A percentile compares a stretch with the other conserved stretches of the same genome.
phyloP scores from a whole-genome alignment of 2,329 filamentous ascomycete genomes.

The Neofusicoccum ribis region DNA sequence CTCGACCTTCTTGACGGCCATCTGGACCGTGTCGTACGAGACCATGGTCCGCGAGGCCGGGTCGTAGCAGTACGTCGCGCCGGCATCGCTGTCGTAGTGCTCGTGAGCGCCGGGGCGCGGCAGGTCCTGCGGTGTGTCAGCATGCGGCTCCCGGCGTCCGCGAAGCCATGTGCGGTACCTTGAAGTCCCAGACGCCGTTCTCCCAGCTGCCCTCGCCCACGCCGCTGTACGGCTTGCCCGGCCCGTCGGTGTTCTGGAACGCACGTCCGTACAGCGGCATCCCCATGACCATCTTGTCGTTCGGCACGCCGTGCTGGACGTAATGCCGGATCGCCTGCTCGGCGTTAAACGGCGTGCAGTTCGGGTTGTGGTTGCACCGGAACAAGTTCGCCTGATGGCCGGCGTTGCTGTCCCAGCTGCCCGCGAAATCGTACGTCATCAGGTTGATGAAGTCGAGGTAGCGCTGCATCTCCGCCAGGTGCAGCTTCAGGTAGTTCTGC shows the following conservation, averaged over 20 bases:
- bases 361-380: conserved; percentile 56
- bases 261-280: conserved; percentile 91
- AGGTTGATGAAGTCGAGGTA: conserved; percentile 53
- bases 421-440: conserved; percentile 62
- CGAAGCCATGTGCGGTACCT: conserved; percentile 39
- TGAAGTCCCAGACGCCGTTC: conserved; percentile 83
- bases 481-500: conserved; percentile 44
- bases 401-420: conserved; percentile 71
- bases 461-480: conserved; percentile 42
- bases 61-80: conserved; percentile 79
- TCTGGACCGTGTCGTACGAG: conserved; percentile 69
- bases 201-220: conserved; percentile 83
- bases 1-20: conserved; percentile 68
- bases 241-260: conserved; percentile 76
- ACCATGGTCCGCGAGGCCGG: conserved; percentile 64
- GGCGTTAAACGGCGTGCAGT: conserved; percentile 76
- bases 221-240: conserved; percentile 68
- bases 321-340: conserved; percentile 72
- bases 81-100: conserved; percentile 60
- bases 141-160: background rate
- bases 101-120: conserved; percentile 69
- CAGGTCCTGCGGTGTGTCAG: conserved; percentile 50
- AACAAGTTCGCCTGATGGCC: conserved; percentile 84
- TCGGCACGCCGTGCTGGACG: conserved; percentile 57
- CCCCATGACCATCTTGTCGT: conserved; percentile 78